These are phyloP conservation scores for Microcyclospora tardicrescens DNA, from an alignment of 2,329 filamentous ascomycete genomes.

Conservation along the genomic window DNA sequence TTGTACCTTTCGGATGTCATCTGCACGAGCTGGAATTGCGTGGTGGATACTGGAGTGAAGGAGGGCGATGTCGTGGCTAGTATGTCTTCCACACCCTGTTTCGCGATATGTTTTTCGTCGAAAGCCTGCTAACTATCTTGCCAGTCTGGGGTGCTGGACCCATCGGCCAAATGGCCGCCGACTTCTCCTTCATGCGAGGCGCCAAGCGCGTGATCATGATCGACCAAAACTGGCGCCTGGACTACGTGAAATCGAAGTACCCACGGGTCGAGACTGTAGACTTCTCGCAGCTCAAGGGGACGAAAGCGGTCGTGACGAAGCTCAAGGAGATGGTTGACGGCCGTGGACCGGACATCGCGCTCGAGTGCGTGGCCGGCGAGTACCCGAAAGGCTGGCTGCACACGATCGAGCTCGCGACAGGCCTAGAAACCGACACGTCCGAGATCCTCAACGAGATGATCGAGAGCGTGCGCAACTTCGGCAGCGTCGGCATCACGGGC, in stretches of 20 bases:
- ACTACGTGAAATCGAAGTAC: conserved; percentile 52
- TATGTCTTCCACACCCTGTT: too few species aligned
- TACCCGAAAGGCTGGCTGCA: conserved; percentile 51
- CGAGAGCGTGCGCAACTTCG: conserved; percentile 56
- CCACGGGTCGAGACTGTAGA: conserved; percentile 56
- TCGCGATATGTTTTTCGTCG: too few species aligned
- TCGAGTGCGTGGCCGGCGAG: conserved; percentile 53
- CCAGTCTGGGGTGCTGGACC: conserved; percentile 69
- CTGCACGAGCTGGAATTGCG: conserved; percentile 65
- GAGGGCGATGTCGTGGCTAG: conserved; percentile 60
- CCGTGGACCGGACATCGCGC: conserved; percentile 56
- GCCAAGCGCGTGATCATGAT: conserved; percentile 67
- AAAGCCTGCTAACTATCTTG: too few species aligned
- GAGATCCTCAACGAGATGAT: conserved; percentile 75
- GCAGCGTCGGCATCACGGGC: conserved; percentile 65
- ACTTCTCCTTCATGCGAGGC: conserved; percentile 56
- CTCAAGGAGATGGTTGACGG: conserved; percentile 62
- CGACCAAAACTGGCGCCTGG: conserved; percentile 59
- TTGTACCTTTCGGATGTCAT: conserved; percentile 74
- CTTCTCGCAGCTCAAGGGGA: conserved; percentile 48
- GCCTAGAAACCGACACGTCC: conserved; percentile 72
- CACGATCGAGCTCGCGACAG: conserved; percentile 46
- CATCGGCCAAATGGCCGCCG: conserved; percentile 66
- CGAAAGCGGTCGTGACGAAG: conserved; percentile 52
- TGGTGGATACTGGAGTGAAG: conserved; percentile 73